Base-by-base conservation (phyloP, 495 filamentous ascomycete species). In the Aspergillus panamensis region DNA sequence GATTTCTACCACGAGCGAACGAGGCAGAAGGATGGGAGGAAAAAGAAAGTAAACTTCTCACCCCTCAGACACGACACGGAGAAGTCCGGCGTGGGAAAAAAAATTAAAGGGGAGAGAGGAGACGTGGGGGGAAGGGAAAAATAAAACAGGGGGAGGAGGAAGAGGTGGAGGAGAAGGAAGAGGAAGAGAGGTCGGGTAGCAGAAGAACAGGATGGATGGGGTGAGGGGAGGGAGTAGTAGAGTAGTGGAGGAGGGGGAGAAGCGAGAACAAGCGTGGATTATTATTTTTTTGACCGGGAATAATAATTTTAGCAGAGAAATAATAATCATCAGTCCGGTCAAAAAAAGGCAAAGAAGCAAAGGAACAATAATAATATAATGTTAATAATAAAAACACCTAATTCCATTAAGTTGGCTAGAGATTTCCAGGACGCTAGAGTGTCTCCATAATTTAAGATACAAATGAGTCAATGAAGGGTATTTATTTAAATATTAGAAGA, bases 1-100 rank as follows among this genome's bases (percentile, higher is more conserved):
- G 25, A 25, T 25, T 25, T 66, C 64, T 70, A 73, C 71, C 70
- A 72, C 73, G 68, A 75, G 67, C 66, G 51, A 73, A 74, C 72
- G 69, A 75, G 70, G 69, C 70, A 70, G 68, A 62, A 53, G 12
- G 17, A n/a, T 29, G 58, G 48, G 55, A 56, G 50, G 8, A 20
- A 39, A 55, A 55, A 25, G 33, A 57, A 39, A 57, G 35, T 25
- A 49, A 40, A 48, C 51, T 58, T 64, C 57, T 63, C 57, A 57
- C 51, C 40, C 62, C 65, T 62, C 33, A 47, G 48, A 48, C 58
- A 65, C 66, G 60, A 58, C 58, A 65, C 58, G 21, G 33, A 59
- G n/a, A 40, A 58, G 60, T 62, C 60, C 56, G 65, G 50, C 62
- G 62, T 62, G 65, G 25, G 48, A 58, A 48, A 45, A 48, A 45